A percentile compares a stretch with the other conserved stretches of the same genome.
phyloP scores from a whole-genome alignment of 1,284 basidiomycete species.

The Trichosporon coremiiforme region DNA sequence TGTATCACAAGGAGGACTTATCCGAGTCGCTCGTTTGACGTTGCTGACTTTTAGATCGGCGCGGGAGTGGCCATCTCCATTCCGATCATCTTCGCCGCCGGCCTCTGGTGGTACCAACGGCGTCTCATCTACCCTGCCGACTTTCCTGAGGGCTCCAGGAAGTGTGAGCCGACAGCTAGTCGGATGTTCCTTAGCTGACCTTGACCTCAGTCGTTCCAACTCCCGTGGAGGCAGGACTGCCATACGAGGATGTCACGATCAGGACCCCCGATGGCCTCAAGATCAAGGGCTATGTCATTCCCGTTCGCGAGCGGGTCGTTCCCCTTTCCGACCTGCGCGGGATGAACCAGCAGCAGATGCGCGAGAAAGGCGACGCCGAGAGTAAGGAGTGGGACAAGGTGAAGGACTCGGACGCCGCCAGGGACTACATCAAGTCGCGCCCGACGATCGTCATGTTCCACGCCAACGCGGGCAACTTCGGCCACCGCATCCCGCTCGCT shows the following conservation, averaged over 20 bases:
- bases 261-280: conserved; percentile 65
- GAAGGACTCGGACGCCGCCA: conserved; percentile 40
- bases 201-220: conserved; percentile 71
- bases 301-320: conserved; percentile 45
- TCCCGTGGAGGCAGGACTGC: conserved; percentile 69
- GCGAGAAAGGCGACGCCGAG: conserved; percentile 34
- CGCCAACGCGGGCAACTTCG: conserved; percentile 70
- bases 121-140: conserved; percentile 85
- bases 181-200: no score
- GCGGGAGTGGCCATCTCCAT: conserved; percentile 39
- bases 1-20: neutral
- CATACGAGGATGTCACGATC: conserved; percentile 72
- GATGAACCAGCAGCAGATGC: conserved; percentile 36
- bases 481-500: conserved; percentile 85
- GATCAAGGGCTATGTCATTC: conserved; percentile 66
- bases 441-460: conserved; percentile 90
- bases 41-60: conserved; percentile 40
- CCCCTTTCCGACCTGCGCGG: conserved; percentile 34
- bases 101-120: conserved; percentile 80
- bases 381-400: conserved; percentile 39
- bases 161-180: conserved; percentile 63
- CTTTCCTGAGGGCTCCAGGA: conserved; percentile 78
- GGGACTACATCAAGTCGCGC: conserved; percentile 67
- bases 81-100: conserved; percentile 61
- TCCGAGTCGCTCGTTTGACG: neutral